Base-by-base conservation (phyloP, 106 monocot genomes). In the Hemerocallis citrina region DNA sequence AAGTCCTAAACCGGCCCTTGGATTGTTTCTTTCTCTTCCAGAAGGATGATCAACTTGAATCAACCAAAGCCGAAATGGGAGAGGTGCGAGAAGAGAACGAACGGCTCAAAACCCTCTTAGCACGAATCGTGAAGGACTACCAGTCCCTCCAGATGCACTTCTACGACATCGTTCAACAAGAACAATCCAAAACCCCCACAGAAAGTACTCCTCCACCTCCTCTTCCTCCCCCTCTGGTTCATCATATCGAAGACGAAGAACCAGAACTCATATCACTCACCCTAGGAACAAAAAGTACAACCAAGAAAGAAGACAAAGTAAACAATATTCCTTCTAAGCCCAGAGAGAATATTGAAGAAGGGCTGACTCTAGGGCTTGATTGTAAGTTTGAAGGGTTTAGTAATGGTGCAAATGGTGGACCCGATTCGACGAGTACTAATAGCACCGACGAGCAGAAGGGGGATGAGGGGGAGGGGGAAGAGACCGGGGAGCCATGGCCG, bases 71-170 rank as follows among this genome's bases (percentile, higher is more conserved):
- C 21, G 86, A 89, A 68, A 86, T 95, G 78, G 74, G 80, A 0
- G 83, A 95, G 67, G 86, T 81, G 11, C 66, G 67, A 68, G 80
- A 95, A 84, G 95, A 95, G 68, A 95, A 95, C 21, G 68, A 95
- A 42, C 77, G 80, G 46, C 52, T 95, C 44, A 95, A 95, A 61
- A 60, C 22, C 3, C 16, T 84, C 17, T 60, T 95, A 39, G 55
- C 81, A 0, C 52, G 65, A 21, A 70, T 90, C 12, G 59, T 76
- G 11, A 79, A 86, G 21, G 95, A 89, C 16, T 95, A 90, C 68
- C 69, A 74, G 15, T 75, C 83, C 5, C 89, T 95, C 43, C 73
- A 75, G 31, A 69, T 66, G 62, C 89, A 86, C 9, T 75, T 86
- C 68, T 66, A 58, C 44, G 85, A 84, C 35, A 60, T 85, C 16